phyloP scores from a whole-genome alignment of 352 stramenopile species.

The Phytopythium sindhum region DNA sequence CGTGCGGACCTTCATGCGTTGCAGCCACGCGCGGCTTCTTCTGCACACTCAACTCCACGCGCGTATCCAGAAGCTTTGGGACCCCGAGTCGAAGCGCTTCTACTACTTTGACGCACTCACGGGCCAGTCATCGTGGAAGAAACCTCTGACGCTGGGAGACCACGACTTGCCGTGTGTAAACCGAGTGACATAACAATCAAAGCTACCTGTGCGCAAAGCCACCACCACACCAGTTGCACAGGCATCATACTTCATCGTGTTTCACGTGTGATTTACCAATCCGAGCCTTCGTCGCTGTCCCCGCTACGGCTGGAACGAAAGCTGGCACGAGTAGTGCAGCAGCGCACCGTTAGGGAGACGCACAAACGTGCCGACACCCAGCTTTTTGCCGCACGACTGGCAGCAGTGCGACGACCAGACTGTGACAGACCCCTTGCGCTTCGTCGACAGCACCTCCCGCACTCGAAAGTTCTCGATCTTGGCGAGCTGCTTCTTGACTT shows the following conservation, averaged over 20 bases:
- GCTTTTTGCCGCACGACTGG: conserved; percentile 61
- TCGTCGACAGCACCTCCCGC: conserved; percentile 54
- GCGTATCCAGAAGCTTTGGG: conserved; percentile 72
- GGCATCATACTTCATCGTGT: neutral
- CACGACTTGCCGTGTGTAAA: conserved; percentile 30
- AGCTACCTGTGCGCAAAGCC: neutral
- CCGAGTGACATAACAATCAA: neutral
- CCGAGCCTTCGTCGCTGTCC: neutral
- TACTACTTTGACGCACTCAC: conserved; percentile 85
- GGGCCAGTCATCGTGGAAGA: conserved; percentile 74
- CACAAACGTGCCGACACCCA: conserved; percentile 70
- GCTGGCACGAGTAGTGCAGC: conserved; percentile 78
- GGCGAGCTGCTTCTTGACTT: conserved; percentile 84
- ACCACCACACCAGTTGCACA: neutral
- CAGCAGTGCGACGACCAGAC: conserved; percentile 77
- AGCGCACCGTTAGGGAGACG: conserved; percentile 52
- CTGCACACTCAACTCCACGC: conserved; percentile 35
- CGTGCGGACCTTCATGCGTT: conserved; percentile 40
- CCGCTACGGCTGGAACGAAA: conserved; percentile 17
- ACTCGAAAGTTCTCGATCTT: conserved; percentile 89
- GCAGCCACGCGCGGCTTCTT: conserved; percentile 40
- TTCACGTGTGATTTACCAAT: neutral
- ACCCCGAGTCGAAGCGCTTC: conserved; percentile 56
- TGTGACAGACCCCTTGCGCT: conserved; percentile 67
- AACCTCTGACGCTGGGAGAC: conserved; percentile 47